phyloP scores from a whole-genome alignment of 1,284 basidiomycete species.

The Fomitopsis schrenkii region DNA sequence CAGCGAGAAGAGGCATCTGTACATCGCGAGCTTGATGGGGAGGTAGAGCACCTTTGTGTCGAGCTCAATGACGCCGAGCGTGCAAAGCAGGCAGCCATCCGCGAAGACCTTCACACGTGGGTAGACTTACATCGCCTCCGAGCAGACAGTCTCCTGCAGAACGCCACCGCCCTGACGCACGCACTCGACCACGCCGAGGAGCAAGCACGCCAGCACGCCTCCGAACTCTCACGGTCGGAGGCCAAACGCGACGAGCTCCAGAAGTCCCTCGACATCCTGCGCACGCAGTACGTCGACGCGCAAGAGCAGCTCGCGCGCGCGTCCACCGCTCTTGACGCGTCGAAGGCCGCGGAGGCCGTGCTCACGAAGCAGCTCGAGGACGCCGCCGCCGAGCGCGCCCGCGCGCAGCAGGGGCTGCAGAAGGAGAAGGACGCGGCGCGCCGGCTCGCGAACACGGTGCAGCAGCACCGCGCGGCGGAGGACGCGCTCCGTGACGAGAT shows the following conservation, averaged over 20 bases:
- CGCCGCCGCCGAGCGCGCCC: constrained; percentile 20
- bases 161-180: constrained; percentile 16
- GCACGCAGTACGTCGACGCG: constrained; percentile 31
- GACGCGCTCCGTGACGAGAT: constrained; percentile 58
- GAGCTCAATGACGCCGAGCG: not conserved
- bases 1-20: not conserved
- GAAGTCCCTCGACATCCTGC: constrained; percentile 34
- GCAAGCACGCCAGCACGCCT: constrained; percentile 31
- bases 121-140: constrained; percentile 7
- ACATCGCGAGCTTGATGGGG: constrained; percentile 2
- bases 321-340: constrained; percentile 24
- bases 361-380: constrained; percentile 24
- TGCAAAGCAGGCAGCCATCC: constrained; percentile 1
- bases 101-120: constrained; percentile 12
- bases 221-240: constrained; percentile 35
- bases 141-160: constrained; percentile 15
- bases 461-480: constrained; percentile 56
- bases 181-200: constrained; percentile 11
- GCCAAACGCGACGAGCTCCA: constrained; percentile 36
- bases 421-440: constrained; percentile 49
- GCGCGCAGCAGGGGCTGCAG: constrained; percentile 29
- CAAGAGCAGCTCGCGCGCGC: constrained; percentile 24
- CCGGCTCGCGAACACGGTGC: constrained; percentile 43
- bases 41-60: constrained; percentile 2
- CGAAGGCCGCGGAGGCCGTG: constrained; percentile 17